Evolutionary conservation across 495 filamentous ascomycete species (phyloP), one percentile per base, ranked within the genome.

Genomic region (Oidiodendron maius): DNA sequence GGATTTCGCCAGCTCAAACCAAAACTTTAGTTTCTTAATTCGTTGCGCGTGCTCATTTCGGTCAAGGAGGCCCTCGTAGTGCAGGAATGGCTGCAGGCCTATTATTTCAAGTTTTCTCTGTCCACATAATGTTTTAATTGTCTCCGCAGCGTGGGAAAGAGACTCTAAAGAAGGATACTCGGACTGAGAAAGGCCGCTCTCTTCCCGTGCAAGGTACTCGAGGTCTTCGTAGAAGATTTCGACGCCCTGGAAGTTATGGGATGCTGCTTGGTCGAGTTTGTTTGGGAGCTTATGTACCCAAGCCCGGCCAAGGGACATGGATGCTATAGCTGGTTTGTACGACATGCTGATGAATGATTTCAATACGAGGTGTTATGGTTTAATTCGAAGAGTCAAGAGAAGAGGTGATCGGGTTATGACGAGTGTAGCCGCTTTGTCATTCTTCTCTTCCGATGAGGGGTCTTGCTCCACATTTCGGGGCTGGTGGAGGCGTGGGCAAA

Each of bases 191-290:
- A 34, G 51, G 44, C 23, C 59, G 44, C 2, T 64, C 64, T 25
- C 60, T 40, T 46, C 55, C 4, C 45, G 39, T 0, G 83, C 83
- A 21, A 84, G 52, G 55, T 78, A 74, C 54, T 77, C 71, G 20
- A 91, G 74, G 64, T 90, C 87, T 63, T 91, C 87, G 61, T 83
- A 80, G 71, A 88, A 89, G 22, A 89, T 67, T 62, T 91, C 87
- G 55, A 90, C 77, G 32, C 82, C 86, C 53, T 76, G 61, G 64
- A 84, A 83, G 18, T 83, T 82, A 51, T 85, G 72, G 21, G 69
- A 69, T 13, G 73, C 66, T 12, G 87, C 85, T 59, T 77, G 72
- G 53, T 78, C 74, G 16, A 93, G 71, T 62, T 88, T 90, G 58
- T 71, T 60, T 3, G 66, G 64, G 10, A 91, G 71, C 8, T 71